Evolutionary conservation across 1,284 basidiomycete genomes (phyloP).

Genomic region (Fomitopsis palustris): DNA sequence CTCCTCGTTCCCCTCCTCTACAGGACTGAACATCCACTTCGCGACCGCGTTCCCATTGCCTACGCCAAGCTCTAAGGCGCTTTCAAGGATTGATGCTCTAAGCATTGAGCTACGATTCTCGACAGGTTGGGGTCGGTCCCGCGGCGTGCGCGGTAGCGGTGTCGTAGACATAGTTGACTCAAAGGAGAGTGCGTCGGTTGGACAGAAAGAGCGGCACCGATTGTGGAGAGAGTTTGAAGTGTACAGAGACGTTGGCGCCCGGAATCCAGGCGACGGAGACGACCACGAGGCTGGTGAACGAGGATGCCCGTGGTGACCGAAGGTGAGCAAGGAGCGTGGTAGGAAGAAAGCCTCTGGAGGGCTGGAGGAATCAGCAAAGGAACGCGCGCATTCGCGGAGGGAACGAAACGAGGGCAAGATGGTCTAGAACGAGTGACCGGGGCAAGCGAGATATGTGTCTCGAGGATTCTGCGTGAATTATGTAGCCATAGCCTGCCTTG

Average conservation of each 20-base stretch:
- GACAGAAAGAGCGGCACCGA: neutral
- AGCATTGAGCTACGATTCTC: constrained; percentile 50
- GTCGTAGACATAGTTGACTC: neutral
- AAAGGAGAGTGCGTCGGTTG: neutral
- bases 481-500: neutral
- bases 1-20: constrained; percentile 51
- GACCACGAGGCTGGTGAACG: neutral
- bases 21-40: constrained; percentile 63
- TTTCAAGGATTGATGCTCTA: constrained; percentile 68
- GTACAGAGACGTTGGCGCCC: neutral
- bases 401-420: neutral
- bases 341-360: neutral
- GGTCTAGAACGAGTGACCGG: neutral
- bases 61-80: constrained; percentile 61
- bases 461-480: neutral
- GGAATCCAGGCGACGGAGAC: neutral
- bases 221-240: neutral
- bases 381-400: neutral
- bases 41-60: constrained; percentile 52
- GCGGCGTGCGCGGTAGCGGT: constrained; percentile 1
- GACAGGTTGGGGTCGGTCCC: neutral
- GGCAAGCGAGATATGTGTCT: neutral
- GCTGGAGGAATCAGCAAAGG: neutral
- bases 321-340: neutral
- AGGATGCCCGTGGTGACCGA: neutral